Evolutionary conservation across 1,284 basidiomycete species (phyloP).

Genomic region (Ceratobasidium sp.): DNA sequence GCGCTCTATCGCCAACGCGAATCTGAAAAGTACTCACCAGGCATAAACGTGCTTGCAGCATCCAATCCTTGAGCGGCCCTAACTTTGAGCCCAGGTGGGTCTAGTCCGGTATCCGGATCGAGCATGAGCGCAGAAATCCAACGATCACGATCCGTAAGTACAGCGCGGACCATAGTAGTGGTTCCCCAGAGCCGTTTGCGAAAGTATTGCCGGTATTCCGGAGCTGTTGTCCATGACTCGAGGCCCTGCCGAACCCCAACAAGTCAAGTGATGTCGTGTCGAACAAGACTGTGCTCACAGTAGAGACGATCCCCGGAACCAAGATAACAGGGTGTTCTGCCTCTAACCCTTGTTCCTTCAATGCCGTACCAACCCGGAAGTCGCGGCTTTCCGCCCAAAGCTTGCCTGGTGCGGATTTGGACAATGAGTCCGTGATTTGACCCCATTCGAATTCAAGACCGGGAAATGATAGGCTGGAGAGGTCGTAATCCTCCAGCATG

Average conservation of each 20-base stretch:
- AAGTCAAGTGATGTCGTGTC: too few relatives aligned
- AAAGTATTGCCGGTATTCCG: slow-evolving; percentile 80
- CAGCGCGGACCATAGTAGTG: slow-evolving; percentile 80
- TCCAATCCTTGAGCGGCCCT: slow-evolving; percentile 83
- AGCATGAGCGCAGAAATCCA: slow-evolving; percentile 94
- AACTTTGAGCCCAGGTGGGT: slow-evolving; percentile 88
- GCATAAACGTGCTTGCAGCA: slow-evolving; percentile 55
- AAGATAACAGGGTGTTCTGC: slow-evolving; percentile 42
- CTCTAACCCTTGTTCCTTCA: slow-evolving; percentile 37
- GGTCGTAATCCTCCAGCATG: slow-evolving; percentile 42
- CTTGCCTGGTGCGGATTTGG: slow-evolving; percentile 39
- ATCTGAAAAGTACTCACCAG: slow-evolving; percentile 6
- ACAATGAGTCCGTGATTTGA: slow-evolving; percentile 38
- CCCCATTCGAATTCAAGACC: slow-evolving; percentile 42
- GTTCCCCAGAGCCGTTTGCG: slow-evolving; percentile 89
- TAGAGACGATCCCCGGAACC: slow-evolving; percentile 43
- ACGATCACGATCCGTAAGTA: slow-evolving; percentile 81
- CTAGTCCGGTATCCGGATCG: slow-evolving; percentile 90
- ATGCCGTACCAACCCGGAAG: slow-evolving; percentile 39
- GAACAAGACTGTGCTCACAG: too few relatives aligned
- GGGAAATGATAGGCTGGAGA: slow-evolving; percentile 39
- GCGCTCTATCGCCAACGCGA: not conserved
- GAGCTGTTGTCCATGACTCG: slow-evolving; percentile 85
- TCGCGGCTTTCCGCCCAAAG: slow-evolving; percentile 41
- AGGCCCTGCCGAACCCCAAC: slow-evolving; percentile 59